Base-by-base conservation (phyloP, 2,329 filamentous ascomycete species). In the Hysterium pulicare region DNA sequence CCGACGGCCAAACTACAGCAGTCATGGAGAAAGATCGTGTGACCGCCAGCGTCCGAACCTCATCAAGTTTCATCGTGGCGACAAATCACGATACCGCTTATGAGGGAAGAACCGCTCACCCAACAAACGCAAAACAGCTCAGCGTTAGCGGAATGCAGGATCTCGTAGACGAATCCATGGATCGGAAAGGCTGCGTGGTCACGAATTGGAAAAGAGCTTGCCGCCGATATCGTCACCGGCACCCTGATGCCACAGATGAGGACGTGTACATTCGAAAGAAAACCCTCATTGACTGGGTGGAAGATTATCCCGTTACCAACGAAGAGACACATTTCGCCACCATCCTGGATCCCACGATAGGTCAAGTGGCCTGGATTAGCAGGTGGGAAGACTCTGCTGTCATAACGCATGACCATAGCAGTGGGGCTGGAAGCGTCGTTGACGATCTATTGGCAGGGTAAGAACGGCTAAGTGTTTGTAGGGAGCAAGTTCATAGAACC, bases 321-420 rank as follows among this genome's bases (percentile, higher is more conserved):
- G 74, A 79, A 42, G 68, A 66, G 26, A 82, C 78, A 2, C 79
- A 84, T 59, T 83, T 76, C 59, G 71, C 73, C 3, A 71, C 72
- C 16, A 61, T 83, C 21, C 73, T 84, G 72, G 79, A 83, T 60
- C 74, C 79, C 3, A 56, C 46, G 5, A 58, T 56, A 11, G 77
- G 78, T 0, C 60, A 62, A 10, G 62, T 82, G 17, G 55, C 64
- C 11, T 81, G 74, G 71, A 51, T 72, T 10, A 48, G 44, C 30
- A 28, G 45, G 10, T 58, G 45, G 32, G 45, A 51, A 11, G n/a
- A n/a, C n/a, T n/a, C n/a, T n/a, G n/a, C n/a, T n/a, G n/a, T n/a
- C n/a, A n/a, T n/a, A n/a, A n/a, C n/a, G n/a, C n/a, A n/a, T n/a
- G n/a, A n/a, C n/a, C n/a, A n/a, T n/a, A n/a, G n/a, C n/a, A n/a